Percentiles rank a stretch among this genome's conserved stretches.
Conservation (phyloP, 1,139 yeast species). For the Blastobotrys buckinghamii region DNA sequence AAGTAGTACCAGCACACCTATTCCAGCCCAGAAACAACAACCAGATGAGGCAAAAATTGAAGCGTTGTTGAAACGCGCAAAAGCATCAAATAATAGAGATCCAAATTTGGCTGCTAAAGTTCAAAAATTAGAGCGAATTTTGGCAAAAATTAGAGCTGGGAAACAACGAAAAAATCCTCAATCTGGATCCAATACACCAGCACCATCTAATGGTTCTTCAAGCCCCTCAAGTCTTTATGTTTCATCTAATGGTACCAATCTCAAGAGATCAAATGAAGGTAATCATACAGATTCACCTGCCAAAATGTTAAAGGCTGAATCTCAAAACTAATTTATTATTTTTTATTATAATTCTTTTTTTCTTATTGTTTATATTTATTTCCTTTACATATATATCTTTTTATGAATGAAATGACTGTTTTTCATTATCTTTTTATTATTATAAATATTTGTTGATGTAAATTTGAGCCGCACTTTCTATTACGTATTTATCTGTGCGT, state of each 20-base stretch:
- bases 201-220: too few species aligned
- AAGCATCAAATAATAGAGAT: not conserved
- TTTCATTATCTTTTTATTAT: not conserved
- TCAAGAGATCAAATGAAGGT: conserved; percentile 3
- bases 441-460: not conserved
- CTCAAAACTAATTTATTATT: not conserved
- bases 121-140: not conserved
- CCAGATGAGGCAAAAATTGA: conserved; percentile 4
- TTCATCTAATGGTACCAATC: not conserved
- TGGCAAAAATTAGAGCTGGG: not conserved
- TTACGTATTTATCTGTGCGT: too few species aligned
- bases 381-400: not conserved
- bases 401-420: not conserved
- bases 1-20: not conserved
- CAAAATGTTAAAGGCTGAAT: not conserved
- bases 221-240: too few species aligned
- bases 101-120: not conserved
- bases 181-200: conserved; percentile 73
- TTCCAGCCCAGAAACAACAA: not conserved
- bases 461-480: not conserved
- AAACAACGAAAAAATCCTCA: conserved; percentile 50
- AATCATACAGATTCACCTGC: not conserved
- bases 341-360: not conserved
- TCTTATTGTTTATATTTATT: not conserved
- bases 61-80: conserved; percentile 3